A percentile compares a stretch with the other conserved stretches of the same genome.
Conservation (phyloP, 805 yeast species). For the Candida golubevii region DNA sequence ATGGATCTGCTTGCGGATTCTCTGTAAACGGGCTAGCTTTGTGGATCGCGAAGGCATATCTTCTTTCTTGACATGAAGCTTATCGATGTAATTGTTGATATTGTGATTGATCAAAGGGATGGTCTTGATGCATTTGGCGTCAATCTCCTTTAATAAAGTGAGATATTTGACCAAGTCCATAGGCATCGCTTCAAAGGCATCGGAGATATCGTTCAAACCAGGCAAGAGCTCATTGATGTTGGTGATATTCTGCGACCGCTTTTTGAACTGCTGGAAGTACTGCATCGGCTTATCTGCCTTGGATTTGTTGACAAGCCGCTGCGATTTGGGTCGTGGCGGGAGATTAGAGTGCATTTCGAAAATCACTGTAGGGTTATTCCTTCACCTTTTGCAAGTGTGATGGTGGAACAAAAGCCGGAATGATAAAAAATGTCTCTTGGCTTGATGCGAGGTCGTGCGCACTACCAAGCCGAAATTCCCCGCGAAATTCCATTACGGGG, state of each 20-base stretch:
- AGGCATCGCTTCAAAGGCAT: constrained; percentile 89
- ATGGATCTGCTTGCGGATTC: constrained; percentile 44
- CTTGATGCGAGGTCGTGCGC: background rate
- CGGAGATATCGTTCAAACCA: constrained; percentile 87
- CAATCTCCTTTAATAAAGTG: constrained; percentile 86
- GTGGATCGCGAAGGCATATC: constrained; percentile 6
- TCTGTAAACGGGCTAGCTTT: constrained; percentile 30
- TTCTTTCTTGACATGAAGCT: constrained; percentile 17
- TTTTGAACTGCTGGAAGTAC: constrained; percentile 33
- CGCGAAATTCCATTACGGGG: too few relatives aligned
- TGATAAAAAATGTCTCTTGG: background rate
- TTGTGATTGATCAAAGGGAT: constrained; percentile 60
- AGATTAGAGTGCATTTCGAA: constrained; percentile 14
- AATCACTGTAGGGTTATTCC: too few relatives aligned
- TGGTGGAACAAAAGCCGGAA: too few relatives aligned
- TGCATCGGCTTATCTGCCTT: constrained; percentile 20
- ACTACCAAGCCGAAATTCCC: background rate
- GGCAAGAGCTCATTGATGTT: constrained; percentile 48
- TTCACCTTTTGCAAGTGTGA: too few relatives aligned
- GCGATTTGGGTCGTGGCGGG: constrained; percentile 33
- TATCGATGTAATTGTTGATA: constrained; percentile 45
- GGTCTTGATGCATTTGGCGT: constrained; percentile 82
- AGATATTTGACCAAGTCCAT: constrained; percentile 75
- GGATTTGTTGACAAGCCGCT: constrained; percentile 24
- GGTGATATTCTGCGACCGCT: constrained; percentile 29